Conservation (phyloP, 352 stramenopile species). For the Halophytophthora batemanensis region DNA sequence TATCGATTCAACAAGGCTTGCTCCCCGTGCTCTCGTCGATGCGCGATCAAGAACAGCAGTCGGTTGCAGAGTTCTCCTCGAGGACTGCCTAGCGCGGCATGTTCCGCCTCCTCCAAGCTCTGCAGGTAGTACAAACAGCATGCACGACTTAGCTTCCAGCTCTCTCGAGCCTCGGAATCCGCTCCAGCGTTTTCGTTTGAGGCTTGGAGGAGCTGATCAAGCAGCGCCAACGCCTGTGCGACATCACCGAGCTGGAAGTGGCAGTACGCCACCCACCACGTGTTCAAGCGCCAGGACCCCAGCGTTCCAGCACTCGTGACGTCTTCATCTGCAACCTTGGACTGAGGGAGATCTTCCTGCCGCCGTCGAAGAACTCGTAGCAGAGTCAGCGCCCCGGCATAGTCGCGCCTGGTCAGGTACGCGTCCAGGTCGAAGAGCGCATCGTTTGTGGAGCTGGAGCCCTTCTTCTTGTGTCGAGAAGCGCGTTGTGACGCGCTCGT, state of each 20-base stretch:
- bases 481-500: background rate
- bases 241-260: constrained; percentile 61
- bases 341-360: constrained; percentile 12
- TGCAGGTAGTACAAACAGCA: constrained; percentile 58
- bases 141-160: constrained; percentile 45
- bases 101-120: constrained; percentile 46
- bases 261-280: constrained; percentile 73
- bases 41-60: constrained; percentile 44
- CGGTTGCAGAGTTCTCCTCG: constrained; percentile 48
- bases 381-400: constrained; percentile 39
- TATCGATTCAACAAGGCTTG: constrained; percentile 86
- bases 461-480: constrained; percentile 3
- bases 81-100: constrained; percentile 39
- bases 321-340: background rate
- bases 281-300: constrained; percentile 24
- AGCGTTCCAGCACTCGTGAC: background rate
- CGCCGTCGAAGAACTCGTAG: constrained; percentile 22
- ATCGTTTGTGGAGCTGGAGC: constrained; percentile 2
- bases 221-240: constrained; percentile 33
- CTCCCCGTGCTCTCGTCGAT: constrained; percentile 40
- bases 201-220: constrained; percentile 45
- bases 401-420: constrained; percentile 47
- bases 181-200: constrained; percentile 7
- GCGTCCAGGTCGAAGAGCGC: constrained; percentile 33
- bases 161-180: constrained; percentile 19